A percentile compares a stretch with the other conserved stretches of the same genome.
Evolutionary conservation across 164 flowering plant species (phyloP).

Genomic region (Nymphaea colorata): DNA sequence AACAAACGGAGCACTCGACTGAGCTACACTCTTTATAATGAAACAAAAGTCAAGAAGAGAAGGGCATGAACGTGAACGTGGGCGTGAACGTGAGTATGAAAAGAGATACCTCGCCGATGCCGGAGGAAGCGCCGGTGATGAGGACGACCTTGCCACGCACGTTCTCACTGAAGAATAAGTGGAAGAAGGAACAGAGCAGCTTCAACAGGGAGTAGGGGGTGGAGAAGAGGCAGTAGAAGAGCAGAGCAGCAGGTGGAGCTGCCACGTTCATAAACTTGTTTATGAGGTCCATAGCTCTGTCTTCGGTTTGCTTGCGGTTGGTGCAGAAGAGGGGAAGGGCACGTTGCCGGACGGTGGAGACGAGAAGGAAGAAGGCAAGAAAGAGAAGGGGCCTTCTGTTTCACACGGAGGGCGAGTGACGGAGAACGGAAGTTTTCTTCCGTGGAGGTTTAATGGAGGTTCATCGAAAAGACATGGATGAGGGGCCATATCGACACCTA

Average conservation of each 20-base stretch:
- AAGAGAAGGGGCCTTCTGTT: no score
- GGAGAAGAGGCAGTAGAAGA: not conserved
- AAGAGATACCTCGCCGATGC: slow-evolving; percentile 1
- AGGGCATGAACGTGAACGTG: not conserved
- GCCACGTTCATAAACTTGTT: slow-evolving; percentile 2
- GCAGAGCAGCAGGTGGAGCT: not conserved
- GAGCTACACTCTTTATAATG: not conserved
- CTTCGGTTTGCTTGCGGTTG: not conserved
- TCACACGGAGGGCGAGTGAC: no score
- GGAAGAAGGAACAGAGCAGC: not conserved
- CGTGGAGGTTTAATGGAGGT: no score
- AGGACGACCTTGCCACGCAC: slow-evolving; percentile 7
- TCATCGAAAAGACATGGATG: no score
- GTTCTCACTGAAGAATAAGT: not conserved
- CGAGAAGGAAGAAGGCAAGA: not conserved
- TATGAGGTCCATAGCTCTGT: not conserved
- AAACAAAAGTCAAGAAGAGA: not conserved
- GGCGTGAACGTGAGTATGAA: not conserved
- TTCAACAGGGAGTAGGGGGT: slow-evolving; percentile 1
- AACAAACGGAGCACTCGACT: not conserved
- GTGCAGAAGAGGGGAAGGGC: not conserved
- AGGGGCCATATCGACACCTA: no score
- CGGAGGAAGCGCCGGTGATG: slow-evolving; percentile 5
- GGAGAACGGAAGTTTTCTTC: no score
- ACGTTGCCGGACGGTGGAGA: not conserved